Evolutionary conservation across 371 early-diverging fungal genomes (phyloP).

Genomic region (Actinomortierella ambigua): DNA sequence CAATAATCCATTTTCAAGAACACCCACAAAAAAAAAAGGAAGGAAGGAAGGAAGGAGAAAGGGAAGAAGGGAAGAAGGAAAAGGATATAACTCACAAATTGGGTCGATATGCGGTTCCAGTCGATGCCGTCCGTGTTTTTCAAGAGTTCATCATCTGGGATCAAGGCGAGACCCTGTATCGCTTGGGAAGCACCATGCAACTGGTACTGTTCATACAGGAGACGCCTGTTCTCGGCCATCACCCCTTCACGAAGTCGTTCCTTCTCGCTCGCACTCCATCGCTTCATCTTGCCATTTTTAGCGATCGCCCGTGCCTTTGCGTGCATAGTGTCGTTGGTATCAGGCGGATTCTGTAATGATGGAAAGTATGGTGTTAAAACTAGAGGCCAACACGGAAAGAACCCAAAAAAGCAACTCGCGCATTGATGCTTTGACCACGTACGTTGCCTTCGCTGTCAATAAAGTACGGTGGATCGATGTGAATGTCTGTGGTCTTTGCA

Average conservation of each 20-base stretch:
- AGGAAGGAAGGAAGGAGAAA: neutral
- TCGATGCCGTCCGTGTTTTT: slow-evolving; percentile 66
- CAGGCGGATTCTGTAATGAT: slow-evolving; percentile 48
- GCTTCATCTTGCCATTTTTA: slow-evolving; percentile 32
- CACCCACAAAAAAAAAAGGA: neutral
- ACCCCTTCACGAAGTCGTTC: slow-evolving; percentile 53
- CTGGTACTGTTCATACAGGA: slow-evolving; percentile 26
- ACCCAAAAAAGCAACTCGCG: no score
- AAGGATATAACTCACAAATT: slow-evolving; percentile 51
- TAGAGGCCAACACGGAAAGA: neutral
- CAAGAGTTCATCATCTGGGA: slow-evolving; percentile 54
- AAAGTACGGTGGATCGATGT: slow-evolving; percentile 51
- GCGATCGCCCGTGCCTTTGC: slow-evolving; percentile 39
- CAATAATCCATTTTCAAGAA: neutral
- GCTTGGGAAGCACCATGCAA: slow-evolving; percentile 7
- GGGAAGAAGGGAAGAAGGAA: neutral
- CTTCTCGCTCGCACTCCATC: slow-evolving; percentile 48
- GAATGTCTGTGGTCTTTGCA: no score
- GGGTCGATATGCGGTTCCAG: slow-evolving; percentile 69
- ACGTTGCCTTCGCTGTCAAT: slow-evolving; percentile 48
- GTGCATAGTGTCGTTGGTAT: slow-evolving; percentile 49
- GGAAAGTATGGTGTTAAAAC: neutral
- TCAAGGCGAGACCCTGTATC: slow-evolving; percentile 49
- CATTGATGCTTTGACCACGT: neutral
- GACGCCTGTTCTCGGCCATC: slow-evolving; percentile 25